Evolutionary conservation across 2,329 filamentous ascomycete genomes (phyloP).

Genomic region (Cordyceps sp.): DNA sequence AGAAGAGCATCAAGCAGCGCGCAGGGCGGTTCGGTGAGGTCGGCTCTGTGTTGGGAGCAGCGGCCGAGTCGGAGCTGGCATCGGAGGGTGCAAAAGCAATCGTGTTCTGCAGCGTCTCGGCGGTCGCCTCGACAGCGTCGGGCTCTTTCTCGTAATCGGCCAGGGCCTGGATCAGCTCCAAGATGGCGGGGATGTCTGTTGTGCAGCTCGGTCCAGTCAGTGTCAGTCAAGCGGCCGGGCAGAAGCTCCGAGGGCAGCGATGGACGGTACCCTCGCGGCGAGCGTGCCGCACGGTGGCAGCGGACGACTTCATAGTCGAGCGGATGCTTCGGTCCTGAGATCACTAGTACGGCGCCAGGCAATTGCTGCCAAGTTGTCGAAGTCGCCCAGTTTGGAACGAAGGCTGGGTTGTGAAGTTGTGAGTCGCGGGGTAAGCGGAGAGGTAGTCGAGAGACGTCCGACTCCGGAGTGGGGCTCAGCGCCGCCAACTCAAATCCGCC

Average conservation of each 20-base stretch:
- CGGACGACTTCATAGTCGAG: slow-evolving; percentile 1
- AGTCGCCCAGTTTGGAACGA: too few relatives aligned
- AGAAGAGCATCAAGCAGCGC: slow-evolving; percentile 54
- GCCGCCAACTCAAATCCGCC: too few relatives aligned
- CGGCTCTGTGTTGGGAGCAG: slow-evolving; percentile 29
- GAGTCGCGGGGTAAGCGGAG: too few relatives aligned
- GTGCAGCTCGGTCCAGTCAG: too few relatives aligned
- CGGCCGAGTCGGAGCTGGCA: slow-evolving; percentile 18
- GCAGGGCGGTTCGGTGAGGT: slow-evolving; percentile 46
- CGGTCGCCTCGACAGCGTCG: slow-evolving; percentile 60
- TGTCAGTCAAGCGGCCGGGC: too few relatives aligned
- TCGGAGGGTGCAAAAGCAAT: slow-evolving; percentile 56
- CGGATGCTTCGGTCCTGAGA: too few relatives aligned
- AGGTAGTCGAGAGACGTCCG: too few relatives aligned
- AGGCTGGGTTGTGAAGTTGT: too few relatives aligned
- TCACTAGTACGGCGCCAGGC: too few relatives aligned
- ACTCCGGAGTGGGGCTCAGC: too few relatives aligned
- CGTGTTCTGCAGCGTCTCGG: slow-evolving; percentile 52
- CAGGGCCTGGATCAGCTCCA: slow-evolving; percentile 67
- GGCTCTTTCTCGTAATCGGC: slow-evolving; percentile 75
- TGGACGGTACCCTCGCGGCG: slow-evolving; percentile 35
- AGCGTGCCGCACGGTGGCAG: slow-evolving; percentile 24
- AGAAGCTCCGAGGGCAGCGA: background rate
- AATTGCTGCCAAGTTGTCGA: too few relatives aligned
- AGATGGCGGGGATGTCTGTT: slow-evolving; percentile 69